These are phyloP conservation scores for Bathelium albidoporum DNA, from an alignment of 495 filamentous ascomycete genomes.

Conservation along the genomic window DNA sequence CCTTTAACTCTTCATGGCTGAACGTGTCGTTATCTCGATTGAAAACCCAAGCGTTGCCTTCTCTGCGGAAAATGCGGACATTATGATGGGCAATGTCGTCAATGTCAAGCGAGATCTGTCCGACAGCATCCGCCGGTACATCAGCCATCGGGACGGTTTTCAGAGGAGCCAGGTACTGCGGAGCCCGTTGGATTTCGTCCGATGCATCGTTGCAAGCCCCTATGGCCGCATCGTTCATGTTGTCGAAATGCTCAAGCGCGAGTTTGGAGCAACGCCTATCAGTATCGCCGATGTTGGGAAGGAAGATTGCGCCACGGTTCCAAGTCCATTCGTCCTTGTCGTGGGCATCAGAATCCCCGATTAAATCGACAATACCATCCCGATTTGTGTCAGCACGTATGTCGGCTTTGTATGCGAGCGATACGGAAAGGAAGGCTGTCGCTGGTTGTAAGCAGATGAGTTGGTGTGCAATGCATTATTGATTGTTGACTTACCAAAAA, in stretches of 20 bases:
- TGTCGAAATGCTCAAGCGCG: not conserved
- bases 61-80: not conserved
- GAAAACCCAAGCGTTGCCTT: not conserved
- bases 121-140: not conserved
- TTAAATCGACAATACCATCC: not conserved
- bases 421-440: not conserved
- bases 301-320: not conserved
- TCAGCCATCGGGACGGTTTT: not conserved
- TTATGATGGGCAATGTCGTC: not conserved
- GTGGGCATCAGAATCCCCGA: not conserved
- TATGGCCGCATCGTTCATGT: not conserved
- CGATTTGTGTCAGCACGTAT: not conserved
- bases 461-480: no score
- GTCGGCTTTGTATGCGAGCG: not conserved
- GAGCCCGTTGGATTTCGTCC: not conserved
- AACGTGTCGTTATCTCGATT: not conserved
- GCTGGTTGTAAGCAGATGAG: conserved; percentile 3
- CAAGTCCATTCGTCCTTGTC: not conserved
- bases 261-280: not conserved
- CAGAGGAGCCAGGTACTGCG: not conserved
- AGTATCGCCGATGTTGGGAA: not conserved
- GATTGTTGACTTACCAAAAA: not conserved
- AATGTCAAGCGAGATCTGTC: not conserved
- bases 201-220: not conserved
- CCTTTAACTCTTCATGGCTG: not conserved